phyloP scores from a whole-genome alignment of 129 eudicot species.

The Gnaphalium uliginosum region DNA sequence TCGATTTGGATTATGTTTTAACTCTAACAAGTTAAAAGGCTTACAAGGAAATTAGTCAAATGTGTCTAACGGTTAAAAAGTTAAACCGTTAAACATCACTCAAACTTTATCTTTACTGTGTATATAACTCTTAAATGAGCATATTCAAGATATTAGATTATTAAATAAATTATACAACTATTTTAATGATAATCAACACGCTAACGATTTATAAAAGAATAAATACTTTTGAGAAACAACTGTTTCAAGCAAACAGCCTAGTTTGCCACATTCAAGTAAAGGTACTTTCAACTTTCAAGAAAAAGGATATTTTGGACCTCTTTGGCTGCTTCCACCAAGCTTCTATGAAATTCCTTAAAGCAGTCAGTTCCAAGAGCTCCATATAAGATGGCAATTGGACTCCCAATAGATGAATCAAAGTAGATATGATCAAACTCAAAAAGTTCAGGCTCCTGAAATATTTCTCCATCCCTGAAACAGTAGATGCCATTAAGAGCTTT shows the following conservation, averaged over 20 bases:
- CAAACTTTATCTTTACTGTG: too few species aligned
- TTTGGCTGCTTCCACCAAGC: slow-evolving; percentile 74
- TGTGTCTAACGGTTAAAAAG: too few species aligned
- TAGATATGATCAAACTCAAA: slow-evolving; percentile 91
- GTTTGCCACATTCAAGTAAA: neutral
- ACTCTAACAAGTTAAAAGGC: neutral
- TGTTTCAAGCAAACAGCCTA: too few species aligned
- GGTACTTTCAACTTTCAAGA: neutral
- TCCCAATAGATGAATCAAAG: slow-evolving; percentile 64
- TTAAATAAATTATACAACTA: neutral
- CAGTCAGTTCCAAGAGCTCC: slow-evolving; percentile 96
- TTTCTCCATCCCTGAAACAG: slow-evolving; percentile 51
- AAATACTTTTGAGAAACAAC: too few species aligned
- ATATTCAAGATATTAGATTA: neutral
- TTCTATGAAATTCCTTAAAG: slow-evolving; percentile 67
- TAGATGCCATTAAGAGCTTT: slow-evolving; percentile 21
- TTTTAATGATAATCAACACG: neutral
- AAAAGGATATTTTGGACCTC: slow-evolving; percentile 48
- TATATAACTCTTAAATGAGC: neutral
- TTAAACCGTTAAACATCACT: neutral
- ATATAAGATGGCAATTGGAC: slow-evolving; percentile 82
- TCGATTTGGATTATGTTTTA: neutral
- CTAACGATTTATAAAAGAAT: neutral
- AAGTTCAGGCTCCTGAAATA: slow-evolving; percentile 90
- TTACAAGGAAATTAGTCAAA: neutral